Conservation (phyloP, 2,329 filamentous ascomycete genomes). For the Orbilia ellipsospora region DNA sequence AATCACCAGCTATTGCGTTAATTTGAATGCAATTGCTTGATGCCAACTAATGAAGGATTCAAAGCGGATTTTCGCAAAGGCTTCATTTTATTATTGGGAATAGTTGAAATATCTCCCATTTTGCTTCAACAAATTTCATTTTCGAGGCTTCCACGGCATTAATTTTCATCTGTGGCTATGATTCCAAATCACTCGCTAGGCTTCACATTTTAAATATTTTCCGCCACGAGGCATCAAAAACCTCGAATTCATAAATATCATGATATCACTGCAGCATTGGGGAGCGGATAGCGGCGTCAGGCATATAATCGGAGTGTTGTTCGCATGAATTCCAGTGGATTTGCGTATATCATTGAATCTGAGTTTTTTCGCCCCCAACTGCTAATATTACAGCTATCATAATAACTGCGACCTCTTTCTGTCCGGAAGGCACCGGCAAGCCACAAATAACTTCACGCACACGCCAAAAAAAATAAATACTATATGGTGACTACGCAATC, state of each 20-base stretch:
- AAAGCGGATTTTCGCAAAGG: slow-evolving; percentile 9
- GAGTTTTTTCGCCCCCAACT: slow-evolving; percentile 2
- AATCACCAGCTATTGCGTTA: too few species aligned
- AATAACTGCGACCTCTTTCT: background rate
- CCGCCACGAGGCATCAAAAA: slow-evolving; percentile 23
- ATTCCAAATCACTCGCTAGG: slow-evolving; percentile 51
- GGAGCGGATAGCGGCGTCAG: slow-evolving; percentile 11
- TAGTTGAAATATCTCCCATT: background rate
- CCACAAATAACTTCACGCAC: background rate
- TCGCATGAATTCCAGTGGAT: slow-evolving; percentile 12
- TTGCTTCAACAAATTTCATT: slow-evolving; percentile 2
- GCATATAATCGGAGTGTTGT: slow-evolving; percentile 7
- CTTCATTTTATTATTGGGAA: slow-evolving; percentile 4
- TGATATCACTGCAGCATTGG: slow-evolving; percentile 23
- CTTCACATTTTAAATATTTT: slow-evolving; percentile 20
- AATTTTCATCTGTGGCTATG: background rate
- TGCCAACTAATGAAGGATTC: slow-evolving; percentile 33
- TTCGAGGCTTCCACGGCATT: background rate
- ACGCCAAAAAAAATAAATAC: background rate
- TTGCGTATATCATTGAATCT: slow-evolving; percentile 5
- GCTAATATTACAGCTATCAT: slow-evolving; percentile 6
- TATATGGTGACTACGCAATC: background rate
- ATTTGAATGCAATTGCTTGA: background rate
- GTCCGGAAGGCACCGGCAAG: slow-evolving; percentile 20
- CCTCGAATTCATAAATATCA: background rate